Base-by-base conservation (phyloP, 78 protist species). In the Acrasis kona region DNA sequence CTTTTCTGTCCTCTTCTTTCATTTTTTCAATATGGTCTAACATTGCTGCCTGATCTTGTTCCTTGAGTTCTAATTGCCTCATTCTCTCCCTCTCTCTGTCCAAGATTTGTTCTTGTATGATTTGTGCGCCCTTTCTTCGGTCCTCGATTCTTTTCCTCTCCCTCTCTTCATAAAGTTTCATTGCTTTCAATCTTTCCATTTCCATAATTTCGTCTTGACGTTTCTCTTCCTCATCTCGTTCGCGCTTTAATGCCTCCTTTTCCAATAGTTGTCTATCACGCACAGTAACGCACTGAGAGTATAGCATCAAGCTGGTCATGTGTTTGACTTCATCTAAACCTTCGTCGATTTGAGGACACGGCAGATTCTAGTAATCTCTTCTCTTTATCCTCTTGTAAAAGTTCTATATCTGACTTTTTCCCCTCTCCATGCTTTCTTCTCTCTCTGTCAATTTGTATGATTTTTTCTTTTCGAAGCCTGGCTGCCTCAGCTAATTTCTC, bases 221-320 rank as follows among this genome's bases (percentile, higher is more conserved):
- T 9, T 3, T 19, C 58, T 84, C 81, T n/a, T 41, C 68, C 38
- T 78, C 89, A 0, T 37, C 41, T 5, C 28, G 10, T 61, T 77
- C 83, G 37, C 34, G 8, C 50, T 4, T 8, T 32, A 76, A 35
- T 28, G 70, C 36, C 10, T 2, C 35, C 69, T 72, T 71, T 72
- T 83, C 78, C 9, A 10, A 0, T 31, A 78, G 31, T 72, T 84
- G 89, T 4, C 82, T 82, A 10, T 84, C 89, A 36, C 89, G 80
- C 29, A 84, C 69, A 31, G 89, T 74, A 19, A 74, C 83, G 30
- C 76, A 70, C 12, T 78, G 68, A 0, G 84, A 70, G 50, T 84
- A 68, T 34, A 67, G 77, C 74, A 78, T 70, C 68, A 84, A 36
- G 71, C 76, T 70, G 67, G 79, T 84, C 80, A 84, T 73, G 42